A percentile compares a stretch with the other conserved stretches of the same genome.
phyloP scores from a whole-genome alignment of 768 basidiomycete species.

The Hypholoma sublateritium region DNA sequence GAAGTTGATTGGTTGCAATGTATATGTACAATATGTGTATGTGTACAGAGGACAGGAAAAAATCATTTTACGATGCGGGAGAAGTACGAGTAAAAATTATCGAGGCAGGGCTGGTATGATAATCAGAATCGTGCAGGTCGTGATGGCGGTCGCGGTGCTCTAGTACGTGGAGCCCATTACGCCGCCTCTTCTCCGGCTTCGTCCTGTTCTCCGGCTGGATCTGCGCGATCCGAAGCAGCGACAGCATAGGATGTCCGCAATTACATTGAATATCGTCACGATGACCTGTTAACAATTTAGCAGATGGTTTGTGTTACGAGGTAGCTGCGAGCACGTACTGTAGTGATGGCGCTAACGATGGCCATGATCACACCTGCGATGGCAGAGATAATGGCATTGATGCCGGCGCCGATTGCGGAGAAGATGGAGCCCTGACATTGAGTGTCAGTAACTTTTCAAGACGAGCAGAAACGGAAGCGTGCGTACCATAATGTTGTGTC shows the following conservation, averaged over 20 bases:
- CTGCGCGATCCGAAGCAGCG: slow-evolving; percentile 43
- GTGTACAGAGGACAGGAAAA: too few species aligned
- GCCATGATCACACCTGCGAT: slow-evolving; percentile 60
- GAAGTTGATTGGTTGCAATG: too few species aligned
- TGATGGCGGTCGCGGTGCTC: not conserved
- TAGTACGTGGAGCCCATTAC: not conserved
- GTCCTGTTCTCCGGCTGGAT: slow-evolving; percentile 16
- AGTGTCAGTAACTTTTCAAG: not conserved
- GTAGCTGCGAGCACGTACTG: slow-evolving; percentile 36
- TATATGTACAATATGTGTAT: too few species aligned
- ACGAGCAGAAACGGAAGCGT: not conserved
- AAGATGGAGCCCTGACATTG: slow-evolving; percentile 53
- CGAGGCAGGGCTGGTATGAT: not conserved
- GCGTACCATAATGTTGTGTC: too few species aligned
- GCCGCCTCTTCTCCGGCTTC: slow-evolving; percentile 8
- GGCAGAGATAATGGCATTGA: slow-evolving; percentile 59
- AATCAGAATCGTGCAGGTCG: too few species aligned
- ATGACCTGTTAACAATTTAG: slow-evolving; percentile 44
- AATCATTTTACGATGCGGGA: too few species aligned
- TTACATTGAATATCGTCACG: slow-evolving; percentile 63
- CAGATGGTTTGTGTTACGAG: not conserved
- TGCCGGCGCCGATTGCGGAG: slow-evolving; percentile 62
- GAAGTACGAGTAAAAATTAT: too few species aligned
- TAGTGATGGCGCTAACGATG: slow-evolving; percentile 57
- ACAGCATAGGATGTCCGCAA: slow-evolving; percentile 55